Evolutionary conservation across 805 yeast species (phyloP).

Genomic region (Starmerella khaoyaiensis): DNA sequence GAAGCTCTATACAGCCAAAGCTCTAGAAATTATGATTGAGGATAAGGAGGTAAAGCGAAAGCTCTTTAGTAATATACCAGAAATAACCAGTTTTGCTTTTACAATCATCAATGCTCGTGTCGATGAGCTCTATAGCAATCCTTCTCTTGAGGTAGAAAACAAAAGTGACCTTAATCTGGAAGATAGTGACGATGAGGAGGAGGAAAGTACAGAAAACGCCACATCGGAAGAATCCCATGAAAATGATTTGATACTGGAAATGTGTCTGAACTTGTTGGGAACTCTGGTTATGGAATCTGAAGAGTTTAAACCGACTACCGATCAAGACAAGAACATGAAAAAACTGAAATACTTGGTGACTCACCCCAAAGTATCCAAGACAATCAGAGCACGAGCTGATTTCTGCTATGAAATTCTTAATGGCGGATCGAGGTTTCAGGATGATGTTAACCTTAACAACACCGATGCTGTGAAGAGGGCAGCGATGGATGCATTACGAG

Average conservation of each 20-base stretch:
- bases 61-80: conserved; percentile 43
- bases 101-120: conserved; percentile 28
- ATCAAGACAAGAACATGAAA: conserved; percentile 5
- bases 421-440: conserved; percentile 1
- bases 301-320: conserved; percentile 11
- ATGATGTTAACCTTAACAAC: conserved; percentile 15
- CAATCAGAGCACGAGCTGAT: conserved; percentile 17
- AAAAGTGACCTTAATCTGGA: conserved; percentile 10
- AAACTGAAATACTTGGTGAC: not conserved
- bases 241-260: conserved; percentile 25
- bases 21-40: conserved; percentile 9
- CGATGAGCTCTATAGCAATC: not conserved
- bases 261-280: conserved; percentile 26
- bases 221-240: conserved; percentile 6
- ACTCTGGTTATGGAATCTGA: conserved; percentile 24
- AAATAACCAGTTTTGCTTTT: conserved; percentile 40
- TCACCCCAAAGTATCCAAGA: not conserved
- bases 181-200: conserved; percentile 12
- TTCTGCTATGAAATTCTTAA: conserved; percentile 18
- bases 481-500: conserved; percentile 58
- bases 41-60: conserved; percentile 37
- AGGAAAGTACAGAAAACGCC: not conserved
- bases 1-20: conserved; percentile 29
- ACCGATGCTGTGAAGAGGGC: conserved; percentile 27
- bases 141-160: too few relatives aligned